These are phyloP conservation scores for carrot (Daucus carota) DNA, from an alignment of 129 eudicot species.

Conservation along the genomic window DH1_v3.0 NC_030383.2:59954001-59954500, in stretches of 20 bases:
- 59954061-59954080: conserved; percentile 55
- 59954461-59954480: background rate
- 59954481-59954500: background rate
- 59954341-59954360: background rate
- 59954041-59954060: conserved; percentile 31
- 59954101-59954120: conserved; percentile 17
- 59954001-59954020: conserved; percentile 29
- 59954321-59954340: background rate
- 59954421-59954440: conserved; percentile 18
- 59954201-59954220: too few relatives aligned
- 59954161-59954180: background rate
- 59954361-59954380: background rate
- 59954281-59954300: background rate
- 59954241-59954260: background rate
- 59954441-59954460: background rate
- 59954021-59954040: conserved; percentile 33
- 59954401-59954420: conserved; percentile 29
- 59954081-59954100: conserved; percentile 40
- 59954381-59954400: conserved; percentile 24
- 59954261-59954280: background rate
- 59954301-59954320: background rate
- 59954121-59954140: conserved; percentile 5
- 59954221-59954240: background rate
- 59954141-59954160: background rate
- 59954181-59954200: background rate